Base-by-base conservation (phyloP, 768 basidiomycete genomes). In the Calvatia gigantea region DNA sequence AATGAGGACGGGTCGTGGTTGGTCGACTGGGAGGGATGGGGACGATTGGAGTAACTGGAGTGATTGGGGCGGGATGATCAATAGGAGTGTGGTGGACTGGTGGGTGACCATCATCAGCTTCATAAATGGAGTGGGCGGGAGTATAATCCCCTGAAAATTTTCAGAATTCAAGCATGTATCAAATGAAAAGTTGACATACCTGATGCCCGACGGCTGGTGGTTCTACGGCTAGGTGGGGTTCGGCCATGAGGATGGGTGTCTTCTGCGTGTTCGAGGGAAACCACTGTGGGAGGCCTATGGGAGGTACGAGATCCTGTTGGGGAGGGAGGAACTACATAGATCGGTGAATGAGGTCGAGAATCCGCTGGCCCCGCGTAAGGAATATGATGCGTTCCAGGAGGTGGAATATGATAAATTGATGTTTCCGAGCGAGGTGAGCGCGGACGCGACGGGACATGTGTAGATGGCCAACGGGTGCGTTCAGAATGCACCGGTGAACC, bases 251-350 rank as follows among this genome's bases (percentile, higher is more conserved):
- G 50, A 42, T 28, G 51, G 46, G 45, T 58, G 8, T 57, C 61
- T 50, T 62, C 61, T 9, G 51, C 47, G 17, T 55, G 54, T 23
- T 65, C 60, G 42, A 69, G 32, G 9, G 59, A 41, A 19, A 70
- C 51, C 14, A 63, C 55, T 5, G 68, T 69, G 9, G 68, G 67
- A 9, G 66, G 62, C 29, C 67, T 60, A 19, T 47, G 60, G 12
- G 60, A 19, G 33, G 48, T 45, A 19, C 44, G 48, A 27, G 54
- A 56, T 31, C 32, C 58, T 39, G 47, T 50, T n/a, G 53, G 56
- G 1, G 65, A 54, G 6, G 52, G 43, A 17, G 67, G 67, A 42
- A 65, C 64, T 12, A 68, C 60, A 23, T 41, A 47, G 37, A 67
- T 59, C 4, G 61, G 61, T 6, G 31, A 41, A 8, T 12, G 46